These are phyloP conservation scores for Phaeosphaeria sp. DNA, from an alignment of 2,329 filamentous ascomycete genomes.

Conservation along the genomic window DNA sequence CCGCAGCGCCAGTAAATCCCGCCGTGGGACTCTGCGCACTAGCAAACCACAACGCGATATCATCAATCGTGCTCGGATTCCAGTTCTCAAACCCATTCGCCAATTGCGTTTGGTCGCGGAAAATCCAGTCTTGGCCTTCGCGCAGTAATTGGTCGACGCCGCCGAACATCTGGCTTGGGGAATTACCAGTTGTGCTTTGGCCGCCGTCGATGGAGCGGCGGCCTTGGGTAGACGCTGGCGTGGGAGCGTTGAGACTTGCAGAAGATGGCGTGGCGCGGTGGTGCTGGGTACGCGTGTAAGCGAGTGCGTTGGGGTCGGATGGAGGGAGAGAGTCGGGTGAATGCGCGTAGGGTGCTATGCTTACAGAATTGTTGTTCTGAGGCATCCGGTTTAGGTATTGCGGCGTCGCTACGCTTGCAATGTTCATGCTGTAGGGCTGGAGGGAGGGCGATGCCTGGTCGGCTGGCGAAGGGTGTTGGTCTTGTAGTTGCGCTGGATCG, in stretches of 20 bases:
- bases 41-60: slow-evolving; percentile 40
- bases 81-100: slow-evolving; percentile 69
- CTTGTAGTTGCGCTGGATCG: slow-evolving; percentile 21
- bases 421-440: slow-evolving; percentile 40
- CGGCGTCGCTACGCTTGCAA: slow-evolving; percentile 30
- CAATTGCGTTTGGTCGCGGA: slow-evolving; percentile 66
- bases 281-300: slow-evolving; percentile 42
- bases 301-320: slow-evolving; percentile 35
- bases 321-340: slow-evolving; percentile 39
- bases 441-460: slow-evolving; percentile 32
- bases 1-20: slow-evolving; percentile 6
- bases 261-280: slow-evolving; percentile 24
- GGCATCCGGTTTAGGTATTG: slow-evolving; percentile 31
- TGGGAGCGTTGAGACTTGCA: slow-evolving; percentile 22
- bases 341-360: slow-evolving; percentile 31
- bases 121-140: slow-evolving; percentile 68
- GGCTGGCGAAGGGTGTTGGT: slow-evolving; percentile 26
- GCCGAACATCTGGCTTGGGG: slow-evolving; percentile 63
- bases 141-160: slow-evolving; percentile 66
- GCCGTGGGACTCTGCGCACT: slow-evolving; percentile 21
- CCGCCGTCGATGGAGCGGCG: slow-evolving; percentile 37
- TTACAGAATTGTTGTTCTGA: slow-evolving; percentile 29
- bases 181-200: slow-evolving; percentile 40
- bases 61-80: slow-evolving; percentile 46
- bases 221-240: slow-evolving; percentile 29